A percentile compares a stretch with the other conserved stretches of the same genome.
Evolutionary conservation across 75 land plant genomes (phyloP).

Genomic region (Ceratopteris richardii): DNA sequence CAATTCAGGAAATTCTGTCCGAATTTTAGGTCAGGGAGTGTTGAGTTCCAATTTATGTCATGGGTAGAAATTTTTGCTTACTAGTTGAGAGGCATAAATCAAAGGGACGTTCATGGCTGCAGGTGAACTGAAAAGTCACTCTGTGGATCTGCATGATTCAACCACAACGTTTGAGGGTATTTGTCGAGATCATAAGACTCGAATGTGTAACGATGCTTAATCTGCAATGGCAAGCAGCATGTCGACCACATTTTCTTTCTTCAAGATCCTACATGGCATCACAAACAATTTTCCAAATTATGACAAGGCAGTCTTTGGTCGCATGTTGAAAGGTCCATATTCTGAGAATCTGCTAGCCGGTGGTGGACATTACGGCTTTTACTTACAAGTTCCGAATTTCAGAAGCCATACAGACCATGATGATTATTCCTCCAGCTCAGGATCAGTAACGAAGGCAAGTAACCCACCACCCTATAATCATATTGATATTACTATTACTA

Average conservation of each 20-base stretch:
- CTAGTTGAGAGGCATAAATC: no score
- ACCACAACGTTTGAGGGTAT: neutral
- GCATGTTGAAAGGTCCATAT: constrained; percentile 3
- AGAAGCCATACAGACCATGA: neutral
- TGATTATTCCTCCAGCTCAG: neutral
- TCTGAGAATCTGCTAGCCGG: neutral
- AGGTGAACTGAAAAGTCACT: no score
- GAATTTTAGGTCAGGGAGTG: no score
- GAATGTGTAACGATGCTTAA: neutral
- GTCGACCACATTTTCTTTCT: neutral
- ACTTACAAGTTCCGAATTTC: neutral
- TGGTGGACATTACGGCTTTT: neutral
- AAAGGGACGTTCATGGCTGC: no score
- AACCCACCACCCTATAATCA: no score
- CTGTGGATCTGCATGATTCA: no score
- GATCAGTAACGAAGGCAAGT: neutral
- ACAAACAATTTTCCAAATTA: neutral
- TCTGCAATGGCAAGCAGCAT: neutral
- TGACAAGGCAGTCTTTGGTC: constrained; percentile 3
- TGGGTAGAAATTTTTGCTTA: no score
- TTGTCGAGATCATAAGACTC: constrained; percentile 1
- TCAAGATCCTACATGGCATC: neutral
- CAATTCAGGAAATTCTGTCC: no score
- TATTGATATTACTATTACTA: no score
- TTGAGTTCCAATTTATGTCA: no score